Evolutionary conservation across 1,284 basidiomycete species (phyloP), one percentile per base, ranked within the genome.

Genomic region (Rhodotorula sp.): DNA sequence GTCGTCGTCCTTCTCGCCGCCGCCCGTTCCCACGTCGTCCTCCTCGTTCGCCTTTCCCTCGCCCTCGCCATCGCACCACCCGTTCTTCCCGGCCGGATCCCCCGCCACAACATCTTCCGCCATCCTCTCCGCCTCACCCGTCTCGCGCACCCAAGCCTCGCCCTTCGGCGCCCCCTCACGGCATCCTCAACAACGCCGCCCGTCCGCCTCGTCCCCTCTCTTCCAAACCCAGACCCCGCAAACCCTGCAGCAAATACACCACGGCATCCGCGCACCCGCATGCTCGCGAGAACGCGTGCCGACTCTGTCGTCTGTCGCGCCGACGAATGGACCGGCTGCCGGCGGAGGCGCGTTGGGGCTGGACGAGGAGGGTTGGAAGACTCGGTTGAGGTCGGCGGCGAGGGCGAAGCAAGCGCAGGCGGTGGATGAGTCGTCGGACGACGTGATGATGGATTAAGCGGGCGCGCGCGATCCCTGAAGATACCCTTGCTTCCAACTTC

Each of bases 261-360:
- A 31, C 18, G 56, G 63, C 4, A 24, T 24, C 5, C 55, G 63
- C 16, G 63, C 63, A 16, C 63, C 63, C 4, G 63, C 63, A 6
- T 65, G 64, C 51, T 59, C 57, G 40, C 40, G 64, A n/a, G 57
- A 59, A 20, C 40, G 57, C 4, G 63, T 64, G 15, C 64, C 63
- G 40, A 59, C 63, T 0, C 48, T 59, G 30, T 26, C 57, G 16
- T 53, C 47, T 18, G 18, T 64, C 22, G 48, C 18, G 18, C 18
- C 8, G 10, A 24, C 34, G 30, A 24, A n/a, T 8, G 51, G 20
- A 2, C 11, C 26, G 10, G 40, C 26, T 15, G 46, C 44, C 8
- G 18, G 48, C 5, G 20, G 11, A 37, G 44, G 31, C 0, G 37
- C 55, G 37, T 24, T 10, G 8, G 31, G 15, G 34, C 55, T 22